Evolutionary conservation across 192 early-diverging fungal species (phyloP).

Genomic region (Podila horticola): DNA sequence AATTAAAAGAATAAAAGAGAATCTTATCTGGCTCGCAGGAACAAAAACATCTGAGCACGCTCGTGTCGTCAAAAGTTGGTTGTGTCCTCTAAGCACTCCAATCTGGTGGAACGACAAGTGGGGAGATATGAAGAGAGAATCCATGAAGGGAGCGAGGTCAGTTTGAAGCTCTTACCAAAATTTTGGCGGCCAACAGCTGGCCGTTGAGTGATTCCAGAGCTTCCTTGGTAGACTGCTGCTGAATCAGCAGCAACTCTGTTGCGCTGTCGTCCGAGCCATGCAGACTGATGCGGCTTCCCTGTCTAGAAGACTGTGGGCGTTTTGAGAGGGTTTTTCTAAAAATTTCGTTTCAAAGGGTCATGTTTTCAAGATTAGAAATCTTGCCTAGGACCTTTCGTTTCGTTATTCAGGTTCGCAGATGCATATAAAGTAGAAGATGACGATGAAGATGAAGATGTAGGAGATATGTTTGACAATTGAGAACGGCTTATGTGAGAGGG

Average conservation of each 20-base stretch:
- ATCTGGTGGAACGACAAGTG: not conserved
- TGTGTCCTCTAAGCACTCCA: not conserved
- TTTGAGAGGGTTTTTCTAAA: constrained; percentile 17
- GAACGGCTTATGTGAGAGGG: too few species aligned
- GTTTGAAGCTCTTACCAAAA: constrained; percentile 33
- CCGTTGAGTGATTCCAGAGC: constrained; percentile 31
- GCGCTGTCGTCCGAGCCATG: constrained; percentile 17
- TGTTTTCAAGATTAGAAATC: not conserved
- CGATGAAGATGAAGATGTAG: too few species aligned
- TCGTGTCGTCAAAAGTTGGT: too few species aligned
- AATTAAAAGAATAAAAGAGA: too few species aligned
- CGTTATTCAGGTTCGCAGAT: not conserved
- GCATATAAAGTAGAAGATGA: not conserved
- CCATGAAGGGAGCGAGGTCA: not conserved
- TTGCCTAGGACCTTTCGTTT: not conserved
- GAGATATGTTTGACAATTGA: too few species aligned
- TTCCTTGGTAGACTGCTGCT: constrained; percentile 28
- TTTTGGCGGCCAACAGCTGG: constrained; percentile 46
- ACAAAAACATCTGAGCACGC: too few species aligned
- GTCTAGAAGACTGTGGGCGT: constrained; percentile 30
- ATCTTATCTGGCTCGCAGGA: too few species aligned
- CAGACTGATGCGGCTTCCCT: constrained; percentile 34
- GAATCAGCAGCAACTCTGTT: constrained; percentile 5
- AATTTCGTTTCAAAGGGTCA: not conserved
- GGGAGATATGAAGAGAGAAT: too few species aligned